Base-by-base conservation (phyloP, 2,329 filamentous ascomycete genomes). In the Daldinia sp. region DNA sequence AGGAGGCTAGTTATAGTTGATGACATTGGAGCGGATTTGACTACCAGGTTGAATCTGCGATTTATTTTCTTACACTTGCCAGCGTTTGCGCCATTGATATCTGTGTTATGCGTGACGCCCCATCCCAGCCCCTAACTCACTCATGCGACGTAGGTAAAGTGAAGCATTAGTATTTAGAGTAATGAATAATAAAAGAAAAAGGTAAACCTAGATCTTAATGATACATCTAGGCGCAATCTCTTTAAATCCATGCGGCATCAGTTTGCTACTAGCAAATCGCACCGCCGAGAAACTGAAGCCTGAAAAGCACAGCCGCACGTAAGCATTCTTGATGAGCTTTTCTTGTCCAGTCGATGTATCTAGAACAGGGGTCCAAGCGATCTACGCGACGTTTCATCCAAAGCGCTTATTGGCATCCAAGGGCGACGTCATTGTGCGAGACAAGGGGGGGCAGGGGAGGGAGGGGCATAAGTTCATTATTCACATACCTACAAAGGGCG, bases 361-460 rank as follows among this genome's bases (percentile, higher is more conserved):
- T 59, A 50, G 63, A 44, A 50, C 63, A 69, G 67, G 67, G 67
- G 48, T 69, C 4, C 20, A 46, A 46, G 53, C 10, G 61, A 69
- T 67, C 60, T 60, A 26, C 59, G 58, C 58, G 67, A 63, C 53
- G 67, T 72, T 68, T 72, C 70, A 70, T 64, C 33, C n/a, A 60
- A 20, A 53, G 67, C 67, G 67, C 70, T 66, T 63, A 54, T 54
- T 63, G 60, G 60, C 41, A 54, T 62, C 37, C 20, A 23, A 23
- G 59, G 68, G 59, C 68, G 65, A 70, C 68, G 68, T 70, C 65
- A 70, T 65, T 60, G 35, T 48, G 13, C 53, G 51, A 33, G 26
- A 51, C 46, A 51, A 50, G 26, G 26, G 44, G 23, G 44, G 44
- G 20, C 7, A 28, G 46, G 46, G 46, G 12, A 30, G 46, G 20